Base-by-base conservation (phyloP, 2,329 filamentous ascomycete genomes). In the Colletotrichum noveboracense region DNA sequence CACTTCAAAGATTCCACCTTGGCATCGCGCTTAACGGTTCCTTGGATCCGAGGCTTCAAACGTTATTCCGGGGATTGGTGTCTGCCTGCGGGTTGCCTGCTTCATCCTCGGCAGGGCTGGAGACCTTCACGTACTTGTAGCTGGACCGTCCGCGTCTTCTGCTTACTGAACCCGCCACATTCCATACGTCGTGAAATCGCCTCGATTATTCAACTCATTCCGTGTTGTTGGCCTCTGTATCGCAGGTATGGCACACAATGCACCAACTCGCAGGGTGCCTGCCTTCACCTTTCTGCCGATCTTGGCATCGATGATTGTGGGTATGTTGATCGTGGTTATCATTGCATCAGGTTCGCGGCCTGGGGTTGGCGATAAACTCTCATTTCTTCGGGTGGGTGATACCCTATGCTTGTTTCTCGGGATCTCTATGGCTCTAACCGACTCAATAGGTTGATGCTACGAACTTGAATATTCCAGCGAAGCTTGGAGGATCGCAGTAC, bases 371-470 rank as follows among this genome's bases (percentile, higher is more conserved):
- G 78, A 64, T 10, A 66, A 75, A 8, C 58, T 84, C 55, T 81
- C 82, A 58, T 85, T 82, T 76, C 70, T 86, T 38, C 84, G 81
- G 79, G 84, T 83, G 78, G 56, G 77, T 66, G 26, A 10, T 61
- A 16, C 4, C 26, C 26, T 21, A 26, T 24, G 9, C 14, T n/a
- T 18, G 2, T 48, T 16, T 30, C 13, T 16, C 12, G 12, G 67
- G 32, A 34, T 34, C n/a, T 56, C 72, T 43, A 4, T 28, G 7
- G 16, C 26, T 24, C 55, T 58, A 28, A 58, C 4, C 24, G 21
- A 28, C 21, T 6, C 24, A 12, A n/a, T 62, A 85, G 83, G 80
- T 81, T 61, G 80, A 85, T 72, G 81, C 79, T 5, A 76, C 79
- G 6, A 73, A 80, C 21, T 77, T 85, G 38, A 77, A 77, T 26